phyloP scores from a whole-genome alignment of 345 rosid species.

The Gossypium stocksii region DNA sequence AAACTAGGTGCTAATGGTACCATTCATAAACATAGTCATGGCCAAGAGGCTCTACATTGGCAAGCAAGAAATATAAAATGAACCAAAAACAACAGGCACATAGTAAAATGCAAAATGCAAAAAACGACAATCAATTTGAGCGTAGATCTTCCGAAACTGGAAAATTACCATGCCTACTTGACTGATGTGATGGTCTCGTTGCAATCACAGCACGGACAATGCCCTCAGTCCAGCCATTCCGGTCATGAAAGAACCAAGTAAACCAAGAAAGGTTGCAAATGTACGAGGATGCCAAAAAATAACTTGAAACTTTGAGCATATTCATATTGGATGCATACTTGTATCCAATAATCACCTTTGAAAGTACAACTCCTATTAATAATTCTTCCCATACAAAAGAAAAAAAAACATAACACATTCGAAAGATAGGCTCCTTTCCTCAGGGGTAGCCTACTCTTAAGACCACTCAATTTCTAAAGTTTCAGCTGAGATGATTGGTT shows the following conservation, averaged over 20 bases:
- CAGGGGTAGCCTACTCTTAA: background rate
- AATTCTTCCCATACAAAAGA: background rate
- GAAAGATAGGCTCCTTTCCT: background rate
- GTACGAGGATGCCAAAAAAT: background rate
- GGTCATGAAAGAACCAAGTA: background rate
- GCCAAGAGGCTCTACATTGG: background rate
- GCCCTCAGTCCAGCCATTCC: background rate
- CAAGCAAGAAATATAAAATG: background rate
- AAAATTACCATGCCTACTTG: background rate
- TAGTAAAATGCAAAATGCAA: background rate
- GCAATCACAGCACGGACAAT: background rate
- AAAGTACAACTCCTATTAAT: background rate
- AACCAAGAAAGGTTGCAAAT: background rate
- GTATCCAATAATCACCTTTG: no score
- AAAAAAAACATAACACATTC: background rate
- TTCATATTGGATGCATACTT: no score
- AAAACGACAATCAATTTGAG: background rate
- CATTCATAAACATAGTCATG: background rate
- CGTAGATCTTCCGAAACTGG: background rate
- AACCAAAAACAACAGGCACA: background rate
- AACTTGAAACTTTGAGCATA: no score
- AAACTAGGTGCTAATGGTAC: background rate
- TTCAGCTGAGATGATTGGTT: background rate
- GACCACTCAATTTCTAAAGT: background rate
- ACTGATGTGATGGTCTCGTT: background rate